Base-by-base conservation (phyloP, 805 yeast species). In the Debaryomyces hansenii region DNA sequence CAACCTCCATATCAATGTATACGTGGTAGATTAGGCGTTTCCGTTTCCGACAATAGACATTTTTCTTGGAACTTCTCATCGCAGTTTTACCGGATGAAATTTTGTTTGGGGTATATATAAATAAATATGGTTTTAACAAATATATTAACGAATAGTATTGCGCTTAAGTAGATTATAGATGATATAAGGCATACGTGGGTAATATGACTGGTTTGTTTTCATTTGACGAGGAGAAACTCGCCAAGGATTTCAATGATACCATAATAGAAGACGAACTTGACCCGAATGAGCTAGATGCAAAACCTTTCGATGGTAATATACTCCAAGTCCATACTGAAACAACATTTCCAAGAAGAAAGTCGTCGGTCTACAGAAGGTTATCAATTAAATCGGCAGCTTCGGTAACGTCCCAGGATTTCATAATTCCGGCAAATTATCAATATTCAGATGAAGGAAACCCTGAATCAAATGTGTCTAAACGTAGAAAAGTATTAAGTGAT, bases 1-100 rank as follows among this genome's bases (percentile, higher is more conserved):
- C 18, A 61, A 55, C 7, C 48, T 74, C 21, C 52, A 64, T 4
- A 72, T 74, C 45, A 68, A 66, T 29, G 86, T 84, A 9, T 83
- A 75, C 54, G 76, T 69, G n/a, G 44, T 79, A 24, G 72, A 57
- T 38, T 39, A 28, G 50, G 16, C 32, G 24, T 27, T 18, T 10
- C 39, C n/a, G n/a, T n/a, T n/a, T n/a, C 27, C n/a, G 10, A 10
- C 6, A n/a, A 12, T 7, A 14, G 34, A 5, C 6, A 31, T n/a
- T n/a, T 31, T 31, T 31, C 34, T 31, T 9, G 34, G 34, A 31
- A 31, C 34, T 24, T 24, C 34, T 11, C 34, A 31, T 31, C 34
- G 14, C 34, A n/a, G 34, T n/a, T 31, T 24, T 24, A 9, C 27
- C 27, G 27, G 10, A 9, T 24, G 27, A 24, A 24, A 24, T 24